Percentiles rank a stretch among this genome's conserved stretches.
These are phyloP conservation scores for Fusarium sp. DNA, from an alignment of 2,329 filamentous ascomycete species.

Conservation along the genomic window DNA sequence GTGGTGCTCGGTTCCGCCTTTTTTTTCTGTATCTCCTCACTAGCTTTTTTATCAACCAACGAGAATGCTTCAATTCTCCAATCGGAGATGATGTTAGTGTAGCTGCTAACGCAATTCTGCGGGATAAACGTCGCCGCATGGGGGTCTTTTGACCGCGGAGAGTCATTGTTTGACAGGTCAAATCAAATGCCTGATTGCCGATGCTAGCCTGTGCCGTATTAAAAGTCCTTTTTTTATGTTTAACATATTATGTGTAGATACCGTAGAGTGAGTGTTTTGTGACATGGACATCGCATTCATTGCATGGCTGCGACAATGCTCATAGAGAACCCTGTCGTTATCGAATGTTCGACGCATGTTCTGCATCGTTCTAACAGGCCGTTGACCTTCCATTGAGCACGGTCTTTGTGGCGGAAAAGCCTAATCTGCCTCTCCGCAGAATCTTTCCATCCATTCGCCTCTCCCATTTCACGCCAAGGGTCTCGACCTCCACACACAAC, in stretches of 20 bases:
- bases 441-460: slow-evolving; percentile 29
- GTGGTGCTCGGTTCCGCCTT: slow-evolving; percentile 19
- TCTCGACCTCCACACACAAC: slow-evolving; percentile 33
- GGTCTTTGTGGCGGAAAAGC: slow-evolving; percentile 27
- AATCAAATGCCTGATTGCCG: slow-evolving; percentile 26
- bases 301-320: neutral
- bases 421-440: slow-evolving; percentile 11
- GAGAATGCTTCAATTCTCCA: slow-evolving; percentile 30
- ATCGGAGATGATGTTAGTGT: slow-evolving; percentile 26
- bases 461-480: slow-evolving; percentile 30
- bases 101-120: slow-evolving; percentile 29
- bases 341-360: slow-evolving; percentile 46
- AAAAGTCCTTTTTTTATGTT: neutral
- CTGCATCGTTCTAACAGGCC: slow-evolving; percentile 19
- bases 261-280: no score
- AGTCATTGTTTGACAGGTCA: neutral
- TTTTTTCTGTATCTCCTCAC: slow-evolving; percentile 26
- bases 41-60: slow-evolving; percentile 10
- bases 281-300: neutral
- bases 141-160: slow-evolving; percentile 5
- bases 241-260: neutral
- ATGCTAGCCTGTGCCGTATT: slow-evolving; percentile 6
- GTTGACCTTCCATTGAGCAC: slow-evolving; percentile 21
- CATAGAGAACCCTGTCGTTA: slow-evolving; percentile 7
- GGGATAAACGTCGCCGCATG: slow-evolving; percentile 43